Conservation (phyloP, 2,329 filamentous ascomycete genomes). For the Blastomyces gilchristii region DNA sequence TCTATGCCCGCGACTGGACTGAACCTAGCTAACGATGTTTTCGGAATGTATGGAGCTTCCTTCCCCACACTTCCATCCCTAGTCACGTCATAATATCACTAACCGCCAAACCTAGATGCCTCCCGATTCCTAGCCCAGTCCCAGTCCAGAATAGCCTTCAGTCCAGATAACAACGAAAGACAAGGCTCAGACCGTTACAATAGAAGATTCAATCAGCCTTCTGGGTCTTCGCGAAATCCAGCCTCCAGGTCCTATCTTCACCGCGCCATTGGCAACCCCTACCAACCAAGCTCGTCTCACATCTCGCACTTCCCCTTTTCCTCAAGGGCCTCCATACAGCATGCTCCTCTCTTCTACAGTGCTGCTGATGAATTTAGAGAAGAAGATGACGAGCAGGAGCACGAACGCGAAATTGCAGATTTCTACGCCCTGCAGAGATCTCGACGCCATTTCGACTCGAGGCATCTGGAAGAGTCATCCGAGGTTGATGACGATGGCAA, state of each 20-base stretch:
- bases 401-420: slow-evolving; percentile 85
- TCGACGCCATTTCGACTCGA: slow-evolving; percentile 74
- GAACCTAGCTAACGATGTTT: slow-evolving; percentile 13
- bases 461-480: slow-evolving; percentile 72
- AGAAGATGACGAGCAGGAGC: slow-evolving; percentile 85
- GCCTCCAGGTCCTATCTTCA: slow-evolving; percentile 42
- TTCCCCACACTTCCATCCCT: neutral
- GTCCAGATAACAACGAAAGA: slow-evolving; percentile 44
- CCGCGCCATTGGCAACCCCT: slow-evolving; percentile 60
- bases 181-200: slow-evolving; percentile 39
- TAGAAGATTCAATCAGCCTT: slow-evolving; percentile 35
- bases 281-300: slow-evolving; percentile 61
- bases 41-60: slow-evolving; percentile 16
- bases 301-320: slow-evolving; percentile 69
- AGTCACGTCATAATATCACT: slow-evolving; percentile 4
- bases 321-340: slow-evolving; percentile 62
- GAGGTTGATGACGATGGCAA: slow-evolving; percentile 65
- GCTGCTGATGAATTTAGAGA: slow-evolving; percentile 82
- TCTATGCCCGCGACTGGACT: neutral
- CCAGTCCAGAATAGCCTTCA: slow-evolving; percentile 76
- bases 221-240: slow-evolving; percentile 37
- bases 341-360: slow-evolving; percentile 90
- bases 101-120: slow-evolving; percentile 55
- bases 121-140: slow-evolving; percentile 94
- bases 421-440: slow-evolving; percentile 85